Conservation (phyloP, 2,329 filamentous ascomycete species). For the Hymenoscyphus albidus region DNA sequence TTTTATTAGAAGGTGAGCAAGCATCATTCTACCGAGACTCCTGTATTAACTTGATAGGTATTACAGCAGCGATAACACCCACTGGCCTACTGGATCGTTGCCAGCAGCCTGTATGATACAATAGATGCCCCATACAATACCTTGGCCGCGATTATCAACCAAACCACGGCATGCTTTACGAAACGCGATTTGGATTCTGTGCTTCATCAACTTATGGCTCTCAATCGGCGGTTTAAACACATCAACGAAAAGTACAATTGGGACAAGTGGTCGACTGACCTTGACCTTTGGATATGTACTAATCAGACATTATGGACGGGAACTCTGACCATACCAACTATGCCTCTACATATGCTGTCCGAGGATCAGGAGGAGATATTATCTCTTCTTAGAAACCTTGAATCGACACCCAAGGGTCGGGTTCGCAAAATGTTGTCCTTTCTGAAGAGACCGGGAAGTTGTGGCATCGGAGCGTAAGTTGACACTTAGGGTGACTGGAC, state of each 20-base stretch:
- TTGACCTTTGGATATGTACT: constrained; percentile 17
- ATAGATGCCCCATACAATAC: constrained; percentile 8
- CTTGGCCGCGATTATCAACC: constrained; percentile 14
- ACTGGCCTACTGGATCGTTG: constrained; percentile 20
- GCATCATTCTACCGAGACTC: constrained; percentile 38
- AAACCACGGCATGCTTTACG: constrained; percentile 13
- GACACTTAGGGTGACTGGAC: background rate
- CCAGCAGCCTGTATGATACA: constrained; percentile 17
- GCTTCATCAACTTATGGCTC: constrained; percentile 12
- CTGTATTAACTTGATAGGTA: constrained; percentile 45
- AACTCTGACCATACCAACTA: constrained; percentile 7
- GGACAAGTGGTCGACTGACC: constrained; percentile 17
- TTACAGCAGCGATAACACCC: constrained; percentile 14
- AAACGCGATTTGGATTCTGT: constrained; percentile 37
- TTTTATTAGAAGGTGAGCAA: constrained; percentile 20
- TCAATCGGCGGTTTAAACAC: constrained; percentile 14
- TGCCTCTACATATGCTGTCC: constrained; percentile 11
- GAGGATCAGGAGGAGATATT: constrained; percentile 18
- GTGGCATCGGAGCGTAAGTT: background rate
- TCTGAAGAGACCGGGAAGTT: constrained; percentile 11
- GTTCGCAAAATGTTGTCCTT: constrained; percentile 13
- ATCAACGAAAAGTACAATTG: constrained; percentile 14
- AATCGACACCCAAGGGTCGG: constrained; percentile 10
- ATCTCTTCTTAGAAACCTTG: constrained; percentile 16
- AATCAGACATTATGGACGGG: constrained; percentile 16